phyloP scores from a whole-genome alignment of 768 basidiomycete species.

The Trametes gibbosa region DNA sequence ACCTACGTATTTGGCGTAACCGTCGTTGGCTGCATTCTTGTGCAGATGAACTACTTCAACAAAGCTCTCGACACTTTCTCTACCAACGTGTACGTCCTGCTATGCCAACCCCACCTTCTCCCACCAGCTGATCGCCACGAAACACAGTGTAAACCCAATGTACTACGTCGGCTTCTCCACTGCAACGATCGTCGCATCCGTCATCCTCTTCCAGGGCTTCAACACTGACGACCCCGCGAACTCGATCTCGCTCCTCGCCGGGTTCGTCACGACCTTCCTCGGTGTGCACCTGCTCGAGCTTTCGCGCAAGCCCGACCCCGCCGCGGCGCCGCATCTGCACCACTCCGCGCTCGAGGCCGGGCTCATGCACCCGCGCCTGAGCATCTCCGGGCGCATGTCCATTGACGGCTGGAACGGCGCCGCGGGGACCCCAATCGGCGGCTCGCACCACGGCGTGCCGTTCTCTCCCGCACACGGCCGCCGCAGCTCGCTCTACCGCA shows the following conservation, averaged over 20 bases:
- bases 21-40: constrained; percentile 78
- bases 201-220: constrained; percentile 97
- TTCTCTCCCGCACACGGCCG: constrained; percentile 54
- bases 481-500: constrained; percentile 61
- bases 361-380: constrained; percentile 74
- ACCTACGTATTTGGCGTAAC: constrained; percentile 95
- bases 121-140: background rate
- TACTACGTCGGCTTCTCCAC: constrained; percentile 98
- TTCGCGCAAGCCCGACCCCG: constrained; percentile 53
- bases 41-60: constrained; percentile 98
- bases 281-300: constrained; percentile 94
- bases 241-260: constrained; percentile 83
- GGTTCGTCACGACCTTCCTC: constrained; percentile 91
- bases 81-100: constrained; percentile 83
- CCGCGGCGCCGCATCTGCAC: constrained; percentile 34
- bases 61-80: constrained; percentile 96
- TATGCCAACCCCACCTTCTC: background rate
- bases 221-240: constrained; percentile 82
- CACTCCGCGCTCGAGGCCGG: constrained; percentile 63
- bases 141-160: constrained; percentile 86
- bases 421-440: constrained; percentile 31
- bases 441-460: constrained; percentile 20
- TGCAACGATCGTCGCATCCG: constrained; percentile 87
- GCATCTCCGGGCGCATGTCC: constrained; percentile 77
- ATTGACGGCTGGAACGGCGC: constrained; percentile 69